Evolutionary conservation across 2,329 filamentous ascomycete species (phyloP).

Genomic region (Pyricularia pennisetigena): DNA sequence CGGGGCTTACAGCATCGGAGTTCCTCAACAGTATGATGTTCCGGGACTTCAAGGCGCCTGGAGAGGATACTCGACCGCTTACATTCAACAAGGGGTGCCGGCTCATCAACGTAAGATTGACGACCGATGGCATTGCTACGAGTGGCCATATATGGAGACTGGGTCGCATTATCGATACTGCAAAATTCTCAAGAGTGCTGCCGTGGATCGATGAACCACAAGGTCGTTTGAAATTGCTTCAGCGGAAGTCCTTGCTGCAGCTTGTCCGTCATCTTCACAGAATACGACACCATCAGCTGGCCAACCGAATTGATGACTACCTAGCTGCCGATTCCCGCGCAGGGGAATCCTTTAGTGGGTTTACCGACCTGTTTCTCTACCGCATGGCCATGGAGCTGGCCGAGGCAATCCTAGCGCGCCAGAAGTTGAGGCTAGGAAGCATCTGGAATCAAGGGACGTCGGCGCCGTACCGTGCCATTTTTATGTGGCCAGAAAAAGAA

Average conservation of each 20-base stretch:
- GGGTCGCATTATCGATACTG: constrained; percentile 9
- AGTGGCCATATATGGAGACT: constrained; percentile 17
- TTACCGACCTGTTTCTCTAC: background rate
- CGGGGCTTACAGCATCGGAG: constrained; percentile 5
- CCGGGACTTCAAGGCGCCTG: constrained; percentile 11
- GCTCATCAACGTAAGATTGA: constrained; percentile 12
- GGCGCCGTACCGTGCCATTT: background rate
- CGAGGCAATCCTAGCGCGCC: background rate
- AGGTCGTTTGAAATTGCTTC: constrained; percentile 7
- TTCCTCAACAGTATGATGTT: constrained; percentile 12
- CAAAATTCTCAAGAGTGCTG: constrained; percentile 7
- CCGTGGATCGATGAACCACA: constrained; percentile 7
- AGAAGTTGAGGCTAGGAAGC: background rate
- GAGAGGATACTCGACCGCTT: constrained; percentile 6
- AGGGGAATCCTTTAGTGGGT: constrained; percentile 5
- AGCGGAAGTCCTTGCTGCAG: constrained; percentile 10
- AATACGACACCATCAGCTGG: constrained; percentile 1
- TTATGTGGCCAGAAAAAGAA: background rate
- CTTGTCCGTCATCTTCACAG: background rate
- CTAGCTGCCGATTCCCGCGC: background rate
- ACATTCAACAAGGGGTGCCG: constrained; percentile 18
- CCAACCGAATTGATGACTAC: constrained; percentile 6
- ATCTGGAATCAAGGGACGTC: background rate
- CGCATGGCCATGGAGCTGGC: constrained; percentile 1
- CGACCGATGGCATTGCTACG: constrained; percentile 10